A percentile compares a stretch with the other conserved stretches of the same genome.
These are phyloP conservation scores for Pleurotus salmoneostramineus DNA, from an alignment of 768 basidiomycete genomes.

Conservation along the genomic window DNA sequence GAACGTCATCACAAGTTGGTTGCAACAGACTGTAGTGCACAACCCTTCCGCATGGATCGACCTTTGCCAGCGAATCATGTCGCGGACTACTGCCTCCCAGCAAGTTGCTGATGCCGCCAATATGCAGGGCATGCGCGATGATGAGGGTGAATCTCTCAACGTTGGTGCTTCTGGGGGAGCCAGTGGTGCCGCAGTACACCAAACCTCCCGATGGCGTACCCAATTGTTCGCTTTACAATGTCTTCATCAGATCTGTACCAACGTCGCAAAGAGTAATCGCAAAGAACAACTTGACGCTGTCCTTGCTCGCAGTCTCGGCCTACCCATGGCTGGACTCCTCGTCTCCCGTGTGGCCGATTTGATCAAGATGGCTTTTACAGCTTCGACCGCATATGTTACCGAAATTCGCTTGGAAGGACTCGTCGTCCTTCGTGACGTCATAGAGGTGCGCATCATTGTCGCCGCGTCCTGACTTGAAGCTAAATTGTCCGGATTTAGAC, in stretches of 20 bases:
- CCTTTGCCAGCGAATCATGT: slow-evolving; percentile 96
- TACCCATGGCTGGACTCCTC: slow-evolving; percentile 60
- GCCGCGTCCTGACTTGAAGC: too few relatives aligned
- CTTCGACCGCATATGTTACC: slow-evolving; percentile 93
- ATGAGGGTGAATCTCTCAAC: slow-evolving; percentile 92
- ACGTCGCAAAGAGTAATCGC: slow-evolving; percentile 68
- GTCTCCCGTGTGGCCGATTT: slow-evolving; percentile 87
- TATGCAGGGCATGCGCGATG: slow-evolving; percentile 56
- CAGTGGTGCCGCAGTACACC: slow-evolving; percentile 32
- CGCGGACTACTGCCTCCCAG: slow-evolving; percentile 83
- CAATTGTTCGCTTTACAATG: slow-evolving; percentile 94
- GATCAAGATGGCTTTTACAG: slow-evolving; percentile 97
- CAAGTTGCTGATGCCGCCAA: slow-evolving; percentile 64
- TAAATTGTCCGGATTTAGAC: slow-evolving; percentile 40
- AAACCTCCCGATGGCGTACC: slow-evolving; percentile 90
- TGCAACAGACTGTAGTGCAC: slow-evolving; percentile 88
- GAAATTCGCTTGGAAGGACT: slow-evolving; percentile 92
- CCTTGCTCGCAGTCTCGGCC: slow-evolving; percentile 58
- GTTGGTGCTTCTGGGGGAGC: slow-evolving; percentile 43
- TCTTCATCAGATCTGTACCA: slow-evolving; percentile 81
- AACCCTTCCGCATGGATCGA: slow-evolving; percentile 99
- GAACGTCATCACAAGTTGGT: slow-evolving; percentile 91
- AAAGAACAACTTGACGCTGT: slow-evolving; percentile 82
- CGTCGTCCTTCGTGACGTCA: slow-evolving; percentile 85
- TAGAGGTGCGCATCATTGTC: slow-evolving; percentile 54